These are phyloP conservation scores for Lentinula boryana DNA, from an alignment of 768 basidiomycete species.

Conservation along the genomic window DNA sequence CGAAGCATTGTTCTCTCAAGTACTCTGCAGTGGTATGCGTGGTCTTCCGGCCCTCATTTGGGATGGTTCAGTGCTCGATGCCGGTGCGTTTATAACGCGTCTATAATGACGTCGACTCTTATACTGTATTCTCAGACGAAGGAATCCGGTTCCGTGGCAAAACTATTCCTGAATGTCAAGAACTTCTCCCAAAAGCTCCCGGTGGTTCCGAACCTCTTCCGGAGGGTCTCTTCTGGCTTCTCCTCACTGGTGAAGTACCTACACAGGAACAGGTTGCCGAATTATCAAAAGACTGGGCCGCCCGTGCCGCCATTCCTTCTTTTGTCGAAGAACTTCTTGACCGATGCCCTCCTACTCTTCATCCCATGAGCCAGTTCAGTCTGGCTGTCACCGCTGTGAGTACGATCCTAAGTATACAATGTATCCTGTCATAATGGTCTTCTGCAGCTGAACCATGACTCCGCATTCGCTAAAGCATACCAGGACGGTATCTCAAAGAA, in stretches of 20 bases:
- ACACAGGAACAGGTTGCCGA: constrained; percentile 82
- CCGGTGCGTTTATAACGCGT: constrained; percentile 43
- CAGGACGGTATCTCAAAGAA: constrained; percentile 87
- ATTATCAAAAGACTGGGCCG: constrained; percentile 92
- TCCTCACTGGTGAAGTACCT: constrained; percentile 92
- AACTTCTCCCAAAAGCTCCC: constrained; percentile 82
- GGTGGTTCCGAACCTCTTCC: constrained; percentile 89
- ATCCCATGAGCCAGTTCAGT: constrained; percentile 99
- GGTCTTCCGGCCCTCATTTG: constrained; percentile 92
- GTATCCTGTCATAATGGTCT: constrained; percentile 1
- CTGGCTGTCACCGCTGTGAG: constrained; percentile 89
- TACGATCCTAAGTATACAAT: constrained; percentile 54
- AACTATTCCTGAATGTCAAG: constrained; percentile 87
- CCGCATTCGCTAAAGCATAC: constrained; percentile 94
- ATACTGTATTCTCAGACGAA: constrained; percentile 52
- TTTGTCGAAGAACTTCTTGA: constrained; percentile 98
- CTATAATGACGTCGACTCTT: constrained; percentile 3
- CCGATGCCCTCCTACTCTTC: constrained; percentile 86
- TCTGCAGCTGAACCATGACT: constrained; percentile 82
- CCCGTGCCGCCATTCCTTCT: constrained; percentile 82
- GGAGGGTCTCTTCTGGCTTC: constrained; percentile 92
- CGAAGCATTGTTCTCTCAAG: not conserved
- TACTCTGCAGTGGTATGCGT: constrained; percentile 64
- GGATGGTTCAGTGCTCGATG: constrained; percentile 97
- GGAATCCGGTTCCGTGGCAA: constrained; percentile 98